These are phyloP conservation scores for Thelephora aurantiotincta DNA, from an alignment of 768 basidiomycete genomes.

Conservation along the genomic window DNA sequence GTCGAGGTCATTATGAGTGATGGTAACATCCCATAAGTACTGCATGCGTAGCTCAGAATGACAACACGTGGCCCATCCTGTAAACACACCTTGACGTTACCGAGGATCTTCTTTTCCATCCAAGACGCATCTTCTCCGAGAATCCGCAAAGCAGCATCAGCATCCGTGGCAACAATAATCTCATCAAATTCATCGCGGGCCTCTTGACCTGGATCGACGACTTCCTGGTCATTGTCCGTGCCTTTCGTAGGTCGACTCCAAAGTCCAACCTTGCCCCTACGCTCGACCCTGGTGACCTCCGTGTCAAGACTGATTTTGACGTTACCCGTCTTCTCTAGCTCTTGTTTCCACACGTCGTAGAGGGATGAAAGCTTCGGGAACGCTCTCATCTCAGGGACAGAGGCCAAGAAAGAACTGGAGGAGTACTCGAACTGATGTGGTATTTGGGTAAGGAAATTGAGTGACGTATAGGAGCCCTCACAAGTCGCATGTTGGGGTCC, in stretches of 20 bases:
- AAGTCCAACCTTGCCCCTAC: no score
- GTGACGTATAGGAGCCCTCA: no score
- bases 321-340: slow-evolving; percentile 12
- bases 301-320: slow-evolving; percentile 15
- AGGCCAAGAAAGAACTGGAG: slow-evolving; percentile 17
- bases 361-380: slow-evolving; percentile 17
- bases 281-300: slow-evolving; percentile 12
- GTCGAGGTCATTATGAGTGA: slow-evolving; percentile 32
- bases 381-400: slow-evolving; percentile 22
- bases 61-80: no score
- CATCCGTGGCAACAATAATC: slow-evolving; percentile 28
- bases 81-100: slow-evolving; percentile 20
- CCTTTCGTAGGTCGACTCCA: background rate
- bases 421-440: slow-evolving; percentile 15
- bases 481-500: slow-evolving; percentile 20
- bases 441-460: no score
- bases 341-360: slow-evolving; percentile 17
- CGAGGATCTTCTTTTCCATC: slow-evolving; percentile 26
- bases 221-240: background rate
- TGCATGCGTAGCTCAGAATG: no score
- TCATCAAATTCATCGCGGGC: slow-evolving; percentile 24
- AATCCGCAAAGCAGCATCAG: slow-evolving; percentile 27
- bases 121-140: slow-evolving; percentile 24
- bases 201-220: slow-evolving; percentile 9
- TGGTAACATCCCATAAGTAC: slow-evolving; percentile 31